phyloP scores from a whole-genome alignment of 176 grass and related monocot species.

The Zoysia japonica region DNA sequence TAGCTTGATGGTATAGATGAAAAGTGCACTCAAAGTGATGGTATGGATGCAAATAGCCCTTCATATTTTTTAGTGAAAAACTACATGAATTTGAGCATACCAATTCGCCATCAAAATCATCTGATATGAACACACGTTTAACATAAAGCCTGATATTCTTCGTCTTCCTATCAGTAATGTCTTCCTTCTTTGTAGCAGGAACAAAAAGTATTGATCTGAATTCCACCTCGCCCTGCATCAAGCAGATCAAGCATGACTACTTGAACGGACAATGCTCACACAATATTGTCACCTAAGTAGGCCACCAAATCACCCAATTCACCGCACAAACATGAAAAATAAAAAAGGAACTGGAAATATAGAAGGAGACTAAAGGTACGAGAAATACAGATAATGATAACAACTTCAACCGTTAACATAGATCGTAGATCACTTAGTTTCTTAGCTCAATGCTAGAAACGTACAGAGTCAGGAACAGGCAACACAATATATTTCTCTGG shows the following conservation, averaged over 20 bases:
- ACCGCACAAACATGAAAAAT: neutral
- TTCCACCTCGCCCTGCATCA: constrained; percentile 90
- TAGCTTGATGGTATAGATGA: too few relatives aligned
- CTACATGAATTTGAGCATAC: constrained; percentile 39
- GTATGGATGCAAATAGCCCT: too few relatives aligned
- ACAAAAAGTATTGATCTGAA: constrained; percentile 97
- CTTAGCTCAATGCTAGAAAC: too few relatives aligned
- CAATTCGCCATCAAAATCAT: constrained; percentile 94
- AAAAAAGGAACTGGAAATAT: too few relatives aligned
- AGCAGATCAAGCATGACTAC: constrained; percentile 17
- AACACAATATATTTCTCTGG: too few relatives aligned
- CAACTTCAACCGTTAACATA: too few relatives aligned
- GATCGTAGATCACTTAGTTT: too few relatives aligned
- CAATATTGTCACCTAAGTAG: neutral
- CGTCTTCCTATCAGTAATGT: constrained; percentile 80
- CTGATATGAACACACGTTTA: constrained; percentile 96
- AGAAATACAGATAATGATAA: too few relatives aligned
- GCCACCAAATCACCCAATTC: neutral
- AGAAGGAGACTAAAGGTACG: too few relatives aligned
- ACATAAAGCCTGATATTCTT: constrained; percentile 97
- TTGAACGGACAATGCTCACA: neutral
- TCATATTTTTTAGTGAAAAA: neutral
- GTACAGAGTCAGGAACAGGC: too few relatives aligned
- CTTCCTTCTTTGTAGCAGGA: constrained; percentile 81
- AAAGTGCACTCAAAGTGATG: too few relatives aligned